A percentile compares a stretch with the other conserved stretches of the same genome.
phyloP scores from a whole-genome alignment of 805 yeast species.

The Lipomyces starkeyi region DNA sequence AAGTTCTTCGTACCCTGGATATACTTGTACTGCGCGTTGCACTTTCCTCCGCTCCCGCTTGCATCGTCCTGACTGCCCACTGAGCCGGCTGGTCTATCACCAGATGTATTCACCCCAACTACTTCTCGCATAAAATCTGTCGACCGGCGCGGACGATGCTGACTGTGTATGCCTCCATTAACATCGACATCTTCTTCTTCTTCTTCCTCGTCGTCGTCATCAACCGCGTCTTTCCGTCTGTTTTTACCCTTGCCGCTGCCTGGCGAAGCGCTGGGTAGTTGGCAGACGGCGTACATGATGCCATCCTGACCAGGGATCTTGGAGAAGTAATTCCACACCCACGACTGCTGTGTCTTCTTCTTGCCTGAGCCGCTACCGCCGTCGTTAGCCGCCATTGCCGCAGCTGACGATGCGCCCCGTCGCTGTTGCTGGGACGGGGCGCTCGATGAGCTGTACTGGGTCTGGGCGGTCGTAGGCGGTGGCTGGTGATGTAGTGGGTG shows the following conservation, averaged over 20 bases:
- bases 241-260: conserved; percentile 7
- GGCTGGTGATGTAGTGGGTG: conserved; percentile 21
- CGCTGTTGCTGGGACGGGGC: background rate
- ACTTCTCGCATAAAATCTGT: conserved; percentile 17
- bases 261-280: conserved; percentile 14
- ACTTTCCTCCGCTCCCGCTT: conserved; percentile 10
- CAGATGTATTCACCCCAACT: conserved; percentile 7
- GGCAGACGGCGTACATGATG: conserved; percentile 34
- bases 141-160: conserved; percentile 6
- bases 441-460: background rate
- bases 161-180: background rate
- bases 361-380: conserved; percentile 7
- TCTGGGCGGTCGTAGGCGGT: background rate
- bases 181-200: conserved; percentile 24
- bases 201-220: conserved; percentile 17
- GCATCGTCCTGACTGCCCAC: conserved; percentile 5
- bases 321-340: conserved; percentile 38
- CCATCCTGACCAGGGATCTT: conserved; percentile 32
- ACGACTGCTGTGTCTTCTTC: conserved; percentile 31
- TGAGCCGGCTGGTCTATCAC: conserved; percentile 6
- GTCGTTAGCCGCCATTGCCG: background rate
- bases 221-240: conserved; percentile 8
- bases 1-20: conserved; percentile 38
- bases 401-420: conserved; percentile 4
- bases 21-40: conserved; percentile 36